These are phyloP conservation scores for Stephania japonica DNA, from an alignment of 164 flowering plant species.

Conservation along the genomic window DNA sequence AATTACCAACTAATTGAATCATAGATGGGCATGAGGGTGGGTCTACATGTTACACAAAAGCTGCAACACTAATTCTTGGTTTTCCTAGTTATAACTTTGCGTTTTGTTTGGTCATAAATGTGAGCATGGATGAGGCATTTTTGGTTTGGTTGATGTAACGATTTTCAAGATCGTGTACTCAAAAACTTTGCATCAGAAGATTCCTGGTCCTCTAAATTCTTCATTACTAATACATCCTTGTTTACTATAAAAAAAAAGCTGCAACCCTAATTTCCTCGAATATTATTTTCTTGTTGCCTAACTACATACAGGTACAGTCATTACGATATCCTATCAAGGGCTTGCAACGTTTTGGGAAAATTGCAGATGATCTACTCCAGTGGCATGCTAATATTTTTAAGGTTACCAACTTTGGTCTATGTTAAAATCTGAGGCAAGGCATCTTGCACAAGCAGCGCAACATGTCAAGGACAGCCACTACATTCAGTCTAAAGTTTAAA, in stretches of 20 bases:
- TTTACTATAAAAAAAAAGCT: too few relatives aligned
- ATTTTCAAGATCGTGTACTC: too few relatives aligned
- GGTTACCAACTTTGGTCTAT: neutral
- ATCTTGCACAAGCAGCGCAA: neutral
- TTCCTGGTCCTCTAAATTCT: too few relatives aligned
- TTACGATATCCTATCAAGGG: neutral
- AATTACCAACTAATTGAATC: neutral
- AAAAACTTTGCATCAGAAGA: too few relatives aligned
- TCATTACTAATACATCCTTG: too few relatives aligned
- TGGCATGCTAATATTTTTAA: neutral
- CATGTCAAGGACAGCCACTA: neutral
- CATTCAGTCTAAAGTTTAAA: too few relatives aligned
- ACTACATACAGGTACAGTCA: neutral
- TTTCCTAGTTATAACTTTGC: too few relatives aligned
- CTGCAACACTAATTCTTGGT: too few relatives aligned
- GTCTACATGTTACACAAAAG: neutral
- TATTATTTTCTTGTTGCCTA: neutral
- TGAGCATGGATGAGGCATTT: too few relatives aligned
- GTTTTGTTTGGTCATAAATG: too few relatives aligned
- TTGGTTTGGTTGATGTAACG: too few relatives aligned
- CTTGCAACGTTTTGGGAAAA: neutral
- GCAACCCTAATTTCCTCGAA: too few relatives aligned
- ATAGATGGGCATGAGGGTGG: neutral
- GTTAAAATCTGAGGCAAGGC: neutral
- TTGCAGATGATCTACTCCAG: neutral